phyloP scores from a whole-genome alignment of 225 moss, liverwort and hornwort species.

The Polytrichum commune region DNA sequence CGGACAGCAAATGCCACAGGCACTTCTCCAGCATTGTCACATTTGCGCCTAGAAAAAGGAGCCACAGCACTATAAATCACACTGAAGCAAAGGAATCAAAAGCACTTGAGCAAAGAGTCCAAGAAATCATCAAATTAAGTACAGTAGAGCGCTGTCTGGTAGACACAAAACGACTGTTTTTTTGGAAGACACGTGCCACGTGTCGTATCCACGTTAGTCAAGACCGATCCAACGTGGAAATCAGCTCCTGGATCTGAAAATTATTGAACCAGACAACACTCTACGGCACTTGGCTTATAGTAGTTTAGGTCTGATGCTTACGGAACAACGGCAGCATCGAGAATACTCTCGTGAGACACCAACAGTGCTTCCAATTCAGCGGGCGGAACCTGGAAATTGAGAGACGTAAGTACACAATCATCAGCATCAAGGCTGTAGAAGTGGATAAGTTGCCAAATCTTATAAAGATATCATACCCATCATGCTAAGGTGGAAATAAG shows the following conservation, averaged over 20 bases:
- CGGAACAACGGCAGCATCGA: constrained; percentile 82
- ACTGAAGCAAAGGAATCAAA: neutral
- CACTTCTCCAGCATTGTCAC: constrained; percentile 55
- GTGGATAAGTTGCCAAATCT: neutral
- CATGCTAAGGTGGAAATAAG: too few species aligned
- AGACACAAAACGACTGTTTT: too few species aligned
- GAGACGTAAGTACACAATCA: neutral
- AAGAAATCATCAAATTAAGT: neutral
- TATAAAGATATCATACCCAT: too few species aligned
- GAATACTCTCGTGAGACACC: constrained; percentile 49
- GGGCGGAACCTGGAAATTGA: constrained; percentile 60
- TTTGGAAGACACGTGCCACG: too few species aligned
- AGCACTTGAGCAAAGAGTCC: neutral
- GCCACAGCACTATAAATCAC: neutral
- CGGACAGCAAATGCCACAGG: constrained; percentile 66
- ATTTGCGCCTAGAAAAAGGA: constrained; percentile 30
- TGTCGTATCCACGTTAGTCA: too few species aligned
- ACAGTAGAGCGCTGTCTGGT: too few species aligned
- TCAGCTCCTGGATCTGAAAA: too few species aligned
- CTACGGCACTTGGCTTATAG: neutral
- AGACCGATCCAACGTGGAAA: too few species aligned
- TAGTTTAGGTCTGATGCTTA: constrained; percentile 24
- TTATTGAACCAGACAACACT: too few species aligned
- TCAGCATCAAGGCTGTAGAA: too few species aligned
- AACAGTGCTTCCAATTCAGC: constrained; percentile 84